phyloP scores from a whole-genome alignment of 176 grass and related monocot genomes.

The Lolium multiflorum region DNA sequence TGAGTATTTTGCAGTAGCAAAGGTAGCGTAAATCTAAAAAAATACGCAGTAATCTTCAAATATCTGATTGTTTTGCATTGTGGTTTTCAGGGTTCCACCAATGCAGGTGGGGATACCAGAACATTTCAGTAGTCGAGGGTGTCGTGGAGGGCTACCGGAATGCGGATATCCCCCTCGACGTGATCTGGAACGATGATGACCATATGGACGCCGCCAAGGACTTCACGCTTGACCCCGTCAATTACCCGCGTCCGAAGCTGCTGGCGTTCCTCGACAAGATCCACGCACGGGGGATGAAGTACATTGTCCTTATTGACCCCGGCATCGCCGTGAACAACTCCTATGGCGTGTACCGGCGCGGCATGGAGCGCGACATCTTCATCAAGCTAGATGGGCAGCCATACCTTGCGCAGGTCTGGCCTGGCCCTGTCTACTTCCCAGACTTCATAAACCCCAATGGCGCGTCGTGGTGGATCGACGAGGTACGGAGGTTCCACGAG shows the following conservation, averaged over 20 bases:
- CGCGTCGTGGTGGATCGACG: constrained; percentile 87
- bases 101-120: constrained; percentile 95
- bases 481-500: constrained; percentile 83
- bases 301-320: constrained; percentile 91
- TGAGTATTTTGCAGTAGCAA: too few relatives aligned
- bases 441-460: constrained; percentile 81
- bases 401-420: constrained; percentile 95
- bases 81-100: constrained; percentile 84
- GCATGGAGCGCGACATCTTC: constrained; percentile 75
- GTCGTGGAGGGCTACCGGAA: constrained; percentile 85
- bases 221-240: constrained; percentile 79
- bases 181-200: constrained; percentile 97
- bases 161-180: constrained; percentile 82
- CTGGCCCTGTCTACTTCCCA: constrained; percentile 90
- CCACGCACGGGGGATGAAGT: constrained; percentile 81
- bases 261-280: constrained; percentile 79
- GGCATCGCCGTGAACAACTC: constrained; percentile 82
- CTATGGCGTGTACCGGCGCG: constrained; percentile 80
- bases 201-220: constrained; percentile 97
- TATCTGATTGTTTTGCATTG: not conserved
- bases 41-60: too few relatives aligned
- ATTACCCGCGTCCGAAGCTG: constrained; percentile 78
- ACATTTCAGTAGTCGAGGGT: constrained; percentile 84
- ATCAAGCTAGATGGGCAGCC: constrained; percentile 79
- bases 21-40: too few relatives aligned